Evolutionary conservation across 768 basidiomycete genomes (phyloP).

Genomic region (Psilocybe azurescens): DNA sequence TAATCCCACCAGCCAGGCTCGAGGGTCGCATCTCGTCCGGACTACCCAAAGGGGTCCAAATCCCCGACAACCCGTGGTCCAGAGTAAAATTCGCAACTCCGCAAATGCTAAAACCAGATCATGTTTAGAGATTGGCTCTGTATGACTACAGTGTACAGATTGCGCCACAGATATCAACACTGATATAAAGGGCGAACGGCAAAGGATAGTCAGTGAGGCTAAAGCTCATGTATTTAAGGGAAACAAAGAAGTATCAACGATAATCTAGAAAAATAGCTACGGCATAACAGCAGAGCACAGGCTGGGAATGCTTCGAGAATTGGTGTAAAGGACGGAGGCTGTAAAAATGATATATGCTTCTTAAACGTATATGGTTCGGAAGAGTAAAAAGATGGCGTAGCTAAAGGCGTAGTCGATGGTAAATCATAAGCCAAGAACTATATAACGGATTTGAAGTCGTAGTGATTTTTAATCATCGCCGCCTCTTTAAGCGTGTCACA

Average conservation of each 20-base stretch:
- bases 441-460: neutral
- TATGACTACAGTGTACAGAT: no score
- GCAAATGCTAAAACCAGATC: no score
- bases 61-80: neutral
- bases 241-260: no score
- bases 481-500: neutral
- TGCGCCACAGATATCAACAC: no score
- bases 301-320: neutral
- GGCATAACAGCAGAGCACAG: neutral
- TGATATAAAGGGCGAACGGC: no score
- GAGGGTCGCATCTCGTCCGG: neutral
- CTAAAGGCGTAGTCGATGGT: no score
- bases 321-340: neutral
- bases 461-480: neutral
- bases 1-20: slow-evolving; percentile 9
- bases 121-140: neutral
- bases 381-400: neutral
- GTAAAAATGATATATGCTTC: neutral
- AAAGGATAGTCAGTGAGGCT: no score
- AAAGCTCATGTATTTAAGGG: no score
- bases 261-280: neutral
- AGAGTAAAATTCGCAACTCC: slow-evolving; percentile 3
- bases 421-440: no score
- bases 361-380: neutral
- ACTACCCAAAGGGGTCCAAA: neutral